These are phyloP conservation scores for Paramyrothecium roridum DNA, from an alignment of 2,329 filamentous ascomycete genomes.

Conservation along the genomic window DNA sequence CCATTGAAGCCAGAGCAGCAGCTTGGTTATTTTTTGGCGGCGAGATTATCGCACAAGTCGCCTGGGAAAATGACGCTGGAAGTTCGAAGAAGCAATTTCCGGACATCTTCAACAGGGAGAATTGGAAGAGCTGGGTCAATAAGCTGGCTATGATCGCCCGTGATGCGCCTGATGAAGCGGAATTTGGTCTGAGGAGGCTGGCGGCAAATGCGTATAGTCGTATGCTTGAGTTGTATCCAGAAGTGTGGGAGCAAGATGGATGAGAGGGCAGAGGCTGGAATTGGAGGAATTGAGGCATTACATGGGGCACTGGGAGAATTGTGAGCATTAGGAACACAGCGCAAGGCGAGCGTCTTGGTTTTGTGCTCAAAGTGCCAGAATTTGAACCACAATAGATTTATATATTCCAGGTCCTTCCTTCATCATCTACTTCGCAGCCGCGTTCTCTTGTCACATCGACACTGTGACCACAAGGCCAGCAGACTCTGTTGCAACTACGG, in stretches of 20 bases:
- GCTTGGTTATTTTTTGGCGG: background rate
- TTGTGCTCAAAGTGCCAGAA: no score
- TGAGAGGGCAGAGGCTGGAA: background rate
- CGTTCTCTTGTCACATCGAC: no score
- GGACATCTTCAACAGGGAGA: background rate
- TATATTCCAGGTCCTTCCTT: no score
- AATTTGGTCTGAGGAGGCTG: background rate
- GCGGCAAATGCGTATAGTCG: background rate
- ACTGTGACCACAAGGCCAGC: no score
- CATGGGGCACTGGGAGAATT: background rate
- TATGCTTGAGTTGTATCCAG: background rate
- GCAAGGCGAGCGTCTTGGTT: no score
- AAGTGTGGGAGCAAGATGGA: background rate
- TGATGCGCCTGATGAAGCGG: background rate
- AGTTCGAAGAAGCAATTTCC: background rate
- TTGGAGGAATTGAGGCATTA: background rate
- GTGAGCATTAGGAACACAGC: no score
- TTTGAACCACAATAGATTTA: no score
- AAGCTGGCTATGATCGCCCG: background rate
- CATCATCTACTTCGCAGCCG: no score
- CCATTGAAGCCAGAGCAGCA: background rate
- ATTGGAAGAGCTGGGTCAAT: background rate
- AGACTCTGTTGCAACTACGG: no score
- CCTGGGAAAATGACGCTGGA: background rate
- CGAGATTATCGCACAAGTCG: background rate